phyloP scores from a whole-genome alignment of 2,329 filamentous ascomycete genomes.

The Graphilbum ipis-grandicollis region DNA sequence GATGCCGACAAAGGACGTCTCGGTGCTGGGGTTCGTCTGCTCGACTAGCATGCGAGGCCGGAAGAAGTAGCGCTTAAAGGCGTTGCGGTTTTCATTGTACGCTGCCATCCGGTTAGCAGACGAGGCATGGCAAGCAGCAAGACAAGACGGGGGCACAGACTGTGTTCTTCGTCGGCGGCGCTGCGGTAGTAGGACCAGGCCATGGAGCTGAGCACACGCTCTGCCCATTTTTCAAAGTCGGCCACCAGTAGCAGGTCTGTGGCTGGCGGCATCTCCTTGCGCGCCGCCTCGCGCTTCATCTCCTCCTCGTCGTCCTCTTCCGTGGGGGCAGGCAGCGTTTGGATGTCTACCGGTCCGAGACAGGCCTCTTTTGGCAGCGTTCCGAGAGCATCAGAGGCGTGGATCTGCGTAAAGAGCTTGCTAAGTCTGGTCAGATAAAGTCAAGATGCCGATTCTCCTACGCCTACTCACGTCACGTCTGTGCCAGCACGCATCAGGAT shows the following conservation, averaged over 20 bases:
- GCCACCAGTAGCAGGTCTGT: conserved; percentile 1
- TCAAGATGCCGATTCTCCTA: neutral
- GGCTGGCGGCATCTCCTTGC: conserved; percentile 1
- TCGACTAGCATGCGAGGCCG: conserved; percentile 7
- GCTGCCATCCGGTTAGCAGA: neutral
- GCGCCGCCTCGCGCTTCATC: neutral
- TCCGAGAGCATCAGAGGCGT: conserved; percentile 1
- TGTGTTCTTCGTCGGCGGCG: conserved; percentile 2
- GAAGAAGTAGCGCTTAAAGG: conserved; percentile 7
- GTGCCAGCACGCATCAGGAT: conserved; percentile 3
- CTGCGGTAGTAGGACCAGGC: conserved; percentile 6
- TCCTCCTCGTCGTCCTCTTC: conserved; percentile 2
- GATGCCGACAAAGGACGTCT: conserved; percentile 3
- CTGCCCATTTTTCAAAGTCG: conserved; percentile 5
- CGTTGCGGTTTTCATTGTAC: conserved; percentile 3
- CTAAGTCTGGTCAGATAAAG: neutral
- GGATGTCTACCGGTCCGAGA: neutral
- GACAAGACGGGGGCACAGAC: neutral
- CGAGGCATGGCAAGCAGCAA: neutral
- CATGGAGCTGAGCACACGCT: conserved; percentile 2
- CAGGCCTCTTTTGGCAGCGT: conserved; percentile 1
- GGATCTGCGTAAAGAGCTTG: conserved; percentile 3
- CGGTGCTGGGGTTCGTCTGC: conserved; percentile 2
- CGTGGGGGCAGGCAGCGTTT: neutral
- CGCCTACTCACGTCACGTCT: conserved; percentile 2